Conservation (phyloP, 2,329 filamentous ascomycete species). For the Raffaelea ambrosiae region DNA sequence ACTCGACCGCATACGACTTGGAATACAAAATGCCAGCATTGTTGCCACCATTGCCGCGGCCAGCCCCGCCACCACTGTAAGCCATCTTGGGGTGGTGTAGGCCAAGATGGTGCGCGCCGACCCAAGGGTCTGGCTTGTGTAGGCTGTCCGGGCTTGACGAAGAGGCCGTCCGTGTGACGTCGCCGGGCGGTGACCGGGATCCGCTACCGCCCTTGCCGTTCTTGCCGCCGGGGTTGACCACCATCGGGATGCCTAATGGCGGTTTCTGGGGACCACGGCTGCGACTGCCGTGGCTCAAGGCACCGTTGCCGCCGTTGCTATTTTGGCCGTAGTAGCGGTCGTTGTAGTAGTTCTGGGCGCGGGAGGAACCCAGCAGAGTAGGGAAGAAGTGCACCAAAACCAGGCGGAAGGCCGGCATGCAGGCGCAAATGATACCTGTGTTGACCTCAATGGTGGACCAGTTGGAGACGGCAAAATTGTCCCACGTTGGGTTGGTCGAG, state of each 20-base stretch:
- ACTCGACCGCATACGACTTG: slow-evolving; percentile 12
- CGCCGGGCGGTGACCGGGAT: neutral
- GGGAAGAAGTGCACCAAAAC: slow-evolving; percentile 21
- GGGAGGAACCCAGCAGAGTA: neutral
- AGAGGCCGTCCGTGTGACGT: neutral
- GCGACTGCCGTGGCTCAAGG: neutral
- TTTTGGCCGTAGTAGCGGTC: neutral
- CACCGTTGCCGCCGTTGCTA: neutral
- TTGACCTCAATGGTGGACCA: slow-evolving; percentile 26
- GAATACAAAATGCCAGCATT: slow-evolving; percentile 10
- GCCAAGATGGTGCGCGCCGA: too few species aligned
- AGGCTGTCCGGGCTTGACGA: neutral
- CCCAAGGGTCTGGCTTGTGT: neutral
- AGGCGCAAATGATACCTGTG: slow-evolving; percentile 24
- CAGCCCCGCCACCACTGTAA: too few species aligned
- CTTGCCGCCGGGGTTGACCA: slow-evolving; percentile 2
- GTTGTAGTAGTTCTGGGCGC: slow-evolving; percentile 4
- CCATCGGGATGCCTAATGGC: slow-evolving; percentile 7
- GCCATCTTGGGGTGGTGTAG: too few species aligned
- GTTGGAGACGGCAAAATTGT: slow-evolving; percentile 20
- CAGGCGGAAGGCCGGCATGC: slow-evolving; percentile 22
- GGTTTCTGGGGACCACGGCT: neutral
- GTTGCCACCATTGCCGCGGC: neutral
- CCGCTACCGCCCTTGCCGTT: slow-evolving; percentile 1
- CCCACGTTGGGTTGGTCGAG: slow-evolving; percentile 20